Conservation (phyloP, 179 eudicot species). For the Spinacia oleracea region DNA sequence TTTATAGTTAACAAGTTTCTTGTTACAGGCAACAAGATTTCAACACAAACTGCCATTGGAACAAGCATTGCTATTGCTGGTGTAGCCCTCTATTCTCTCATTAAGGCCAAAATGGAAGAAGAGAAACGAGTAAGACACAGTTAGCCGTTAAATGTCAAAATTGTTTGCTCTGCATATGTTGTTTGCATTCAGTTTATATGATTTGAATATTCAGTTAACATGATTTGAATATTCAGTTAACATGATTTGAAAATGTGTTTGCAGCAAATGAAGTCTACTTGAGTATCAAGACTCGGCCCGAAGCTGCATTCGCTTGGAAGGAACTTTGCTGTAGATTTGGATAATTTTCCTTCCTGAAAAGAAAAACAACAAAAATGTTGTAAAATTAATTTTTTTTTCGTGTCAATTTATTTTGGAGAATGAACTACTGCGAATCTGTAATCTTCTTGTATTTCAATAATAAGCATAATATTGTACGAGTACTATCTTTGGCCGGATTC, state of each 20-base stretch:
- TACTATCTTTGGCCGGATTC: conserved; percentile 10
- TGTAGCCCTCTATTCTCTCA: conserved; percentile 82
- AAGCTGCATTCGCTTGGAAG: conserved; percentile 29
- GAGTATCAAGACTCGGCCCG: conserved; percentile 20
- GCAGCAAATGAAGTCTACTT: conserved; percentile 69
- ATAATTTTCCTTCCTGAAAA: conserved; percentile 32
- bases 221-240: conserved; percentile 9
- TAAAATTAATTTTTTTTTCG: conserved; percentile 21
- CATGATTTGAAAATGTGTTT: neutral
- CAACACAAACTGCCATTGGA: conserved; percentile 94
- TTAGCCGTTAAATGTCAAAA: neutral
- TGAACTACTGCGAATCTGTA: conserved; percentile 26
- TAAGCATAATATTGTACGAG: conserved; percentile 25
- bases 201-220: no score
- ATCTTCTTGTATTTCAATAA: conserved; percentile 32
- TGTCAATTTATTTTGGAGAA: conserved; percentile 30
- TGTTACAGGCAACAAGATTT: conserved; percentile 82
- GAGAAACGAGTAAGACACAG: conserved; percentile 76
- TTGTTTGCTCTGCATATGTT: neutral
- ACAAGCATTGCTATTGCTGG: conserved; percentile 94
- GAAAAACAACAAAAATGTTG: conserved; percentile 32
- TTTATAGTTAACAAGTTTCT: neutral
- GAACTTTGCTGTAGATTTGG: conserved; percentile 40
- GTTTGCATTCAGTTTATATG: no score
- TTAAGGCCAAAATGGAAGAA: conserved; percentile 93